Conservation (phyloP, 371 early-diverging fungal species). For the Syncephalastrum monosporum region DNA sequence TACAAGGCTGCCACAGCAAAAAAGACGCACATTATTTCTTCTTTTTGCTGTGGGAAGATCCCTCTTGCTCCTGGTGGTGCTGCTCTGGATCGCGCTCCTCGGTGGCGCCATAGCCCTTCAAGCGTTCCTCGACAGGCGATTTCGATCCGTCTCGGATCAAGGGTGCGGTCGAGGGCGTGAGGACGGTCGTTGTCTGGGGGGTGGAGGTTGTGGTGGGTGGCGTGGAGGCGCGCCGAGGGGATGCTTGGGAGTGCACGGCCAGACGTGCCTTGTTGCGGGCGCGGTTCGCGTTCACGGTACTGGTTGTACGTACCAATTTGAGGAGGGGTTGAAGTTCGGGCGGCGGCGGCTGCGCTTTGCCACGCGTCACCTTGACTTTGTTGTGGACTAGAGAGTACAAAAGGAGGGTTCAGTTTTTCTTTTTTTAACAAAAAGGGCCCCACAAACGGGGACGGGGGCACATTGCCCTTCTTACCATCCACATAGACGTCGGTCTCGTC, state of each 20-base stretch:
- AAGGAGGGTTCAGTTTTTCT: background rate
- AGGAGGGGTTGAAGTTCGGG: conserved; percentile 8
- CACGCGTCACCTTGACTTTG: conserved; percentile 11
- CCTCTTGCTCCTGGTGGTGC: background rate
- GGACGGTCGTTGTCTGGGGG: background rate
- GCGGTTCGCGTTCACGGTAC: background rate
- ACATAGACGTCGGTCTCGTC: conserved; percentile 95
- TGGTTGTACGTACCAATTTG: conserved; percentile 6
- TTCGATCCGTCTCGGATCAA: conserved; percentile 1
- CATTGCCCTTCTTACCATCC: conserved; percentile 55
- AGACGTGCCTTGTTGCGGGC: background rate
- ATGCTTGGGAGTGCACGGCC: background rate
- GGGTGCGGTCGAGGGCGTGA: background rate
- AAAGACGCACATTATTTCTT: background rate
- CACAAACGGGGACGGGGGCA: no score
- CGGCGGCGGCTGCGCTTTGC: conserved; percentile 7
- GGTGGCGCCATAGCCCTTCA: conserved; percentile 9
- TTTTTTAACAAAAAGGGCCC: no score
- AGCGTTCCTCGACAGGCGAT: conserved; percentile 5
- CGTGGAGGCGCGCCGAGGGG: background rate
- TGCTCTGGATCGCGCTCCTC: conserved; percentile 1
- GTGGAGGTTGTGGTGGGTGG: no score
- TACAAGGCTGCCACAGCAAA: no score
- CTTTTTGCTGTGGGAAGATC: background rate
- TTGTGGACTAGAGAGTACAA: conserved; percentile 6